Conservation (phyloP, 495 filamentous ascomycete species). For the Daldinia vernicosa region DNA sequence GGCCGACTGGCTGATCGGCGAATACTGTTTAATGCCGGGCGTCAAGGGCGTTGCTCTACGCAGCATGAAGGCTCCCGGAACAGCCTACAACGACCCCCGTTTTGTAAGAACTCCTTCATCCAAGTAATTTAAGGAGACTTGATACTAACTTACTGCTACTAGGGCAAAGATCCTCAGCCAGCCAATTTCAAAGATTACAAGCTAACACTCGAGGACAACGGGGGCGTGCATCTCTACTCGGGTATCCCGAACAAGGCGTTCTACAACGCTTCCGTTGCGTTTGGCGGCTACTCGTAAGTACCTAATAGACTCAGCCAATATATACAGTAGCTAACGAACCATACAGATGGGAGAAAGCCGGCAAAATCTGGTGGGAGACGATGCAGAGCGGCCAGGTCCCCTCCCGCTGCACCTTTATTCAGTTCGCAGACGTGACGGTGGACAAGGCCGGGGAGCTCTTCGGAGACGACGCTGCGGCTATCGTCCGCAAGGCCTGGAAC, state of each 20-base stretch:
- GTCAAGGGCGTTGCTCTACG: conserved; percentile 58
- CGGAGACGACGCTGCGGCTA: conserved; percentile 48
- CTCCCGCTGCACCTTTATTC: conserved; percentile 49
- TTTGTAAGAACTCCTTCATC: conserved; percentile 46
- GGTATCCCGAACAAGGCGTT: conserved; percentile 65
- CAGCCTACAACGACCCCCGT: conserved; percentile 57
- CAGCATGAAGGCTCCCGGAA: conserved; percentile 60
- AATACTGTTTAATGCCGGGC: conserved; percentile 54
- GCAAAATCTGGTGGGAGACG: conserved; percentile 62
- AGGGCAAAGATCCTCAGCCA: conserved; percentile 59
- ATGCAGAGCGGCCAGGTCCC: conserved; percentile 52
- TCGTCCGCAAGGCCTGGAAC: conserved; percentile 52
- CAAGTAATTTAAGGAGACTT: conserved; percentile 21
- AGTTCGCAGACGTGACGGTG: conserved; percentile 56
- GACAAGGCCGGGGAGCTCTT: conserved; percentile 51
- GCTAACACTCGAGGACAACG: conserved; percentile 50
- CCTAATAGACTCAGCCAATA: neutral
- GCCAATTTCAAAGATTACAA: conserved; percentile 52
- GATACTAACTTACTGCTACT: conserved; percentile 7
- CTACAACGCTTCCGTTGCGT: conserved; percentile 53
- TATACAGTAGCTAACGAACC: neutral
- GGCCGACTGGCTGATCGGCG: conserved; percentile 64
- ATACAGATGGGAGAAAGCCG: conserved; percentile 58
- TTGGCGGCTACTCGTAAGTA: conserved; percentile 57
- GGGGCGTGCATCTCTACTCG: conserved; percentile 63